phyloP scores from a whole-genome alignment of 192 early-diverging fungal genomes.

The Podila minutissima region DNA sequence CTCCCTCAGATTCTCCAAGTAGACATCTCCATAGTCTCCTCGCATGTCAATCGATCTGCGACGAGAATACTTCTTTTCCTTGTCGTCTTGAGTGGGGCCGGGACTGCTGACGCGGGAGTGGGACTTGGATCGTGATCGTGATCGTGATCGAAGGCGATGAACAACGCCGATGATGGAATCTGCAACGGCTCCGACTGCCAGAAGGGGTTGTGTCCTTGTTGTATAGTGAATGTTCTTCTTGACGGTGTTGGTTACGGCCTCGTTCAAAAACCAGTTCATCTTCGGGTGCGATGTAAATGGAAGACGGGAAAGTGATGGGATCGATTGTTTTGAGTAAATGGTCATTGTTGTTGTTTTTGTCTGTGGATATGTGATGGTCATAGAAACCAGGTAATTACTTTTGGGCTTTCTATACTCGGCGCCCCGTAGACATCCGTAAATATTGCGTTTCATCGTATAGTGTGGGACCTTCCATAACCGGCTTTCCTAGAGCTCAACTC shows the following conservation, averaged over 20 bases:
- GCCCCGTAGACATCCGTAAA: no score
- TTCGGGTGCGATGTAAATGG: constrained; percentile 8
- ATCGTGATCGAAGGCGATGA: constrained; percentile 17
- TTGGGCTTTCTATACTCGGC: no score
- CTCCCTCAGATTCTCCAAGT: neutral
- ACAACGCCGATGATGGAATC: constrained; percentile 22
- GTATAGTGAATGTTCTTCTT: neutral
- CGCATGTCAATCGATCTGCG: constrained; percentile 17
- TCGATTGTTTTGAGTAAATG: constrained; percentile 5
- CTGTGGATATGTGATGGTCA: no score
- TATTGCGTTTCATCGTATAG: no score
- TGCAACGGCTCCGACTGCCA: constrained; percentile 9
- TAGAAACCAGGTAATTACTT: no score
- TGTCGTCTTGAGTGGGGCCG: constrained; percentile 3
- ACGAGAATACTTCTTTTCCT: constrained; percentile 12
- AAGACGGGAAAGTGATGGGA: neutral
- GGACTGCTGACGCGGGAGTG: constrained; percentile 9
- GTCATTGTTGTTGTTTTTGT: neutral
- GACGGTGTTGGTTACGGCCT: neutral
- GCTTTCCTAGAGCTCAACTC: no score
- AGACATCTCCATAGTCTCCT: constrained; percentile 12
- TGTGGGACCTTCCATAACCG: no score
- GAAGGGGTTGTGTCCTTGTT: neutral
- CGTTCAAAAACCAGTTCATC: constrained; percentile 9
- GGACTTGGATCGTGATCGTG: constrained; percentile 25